Evolutionary conservation across 179 eudicot species (phyloP).

Genomic region (Monotropa hypopitys): DNA sequence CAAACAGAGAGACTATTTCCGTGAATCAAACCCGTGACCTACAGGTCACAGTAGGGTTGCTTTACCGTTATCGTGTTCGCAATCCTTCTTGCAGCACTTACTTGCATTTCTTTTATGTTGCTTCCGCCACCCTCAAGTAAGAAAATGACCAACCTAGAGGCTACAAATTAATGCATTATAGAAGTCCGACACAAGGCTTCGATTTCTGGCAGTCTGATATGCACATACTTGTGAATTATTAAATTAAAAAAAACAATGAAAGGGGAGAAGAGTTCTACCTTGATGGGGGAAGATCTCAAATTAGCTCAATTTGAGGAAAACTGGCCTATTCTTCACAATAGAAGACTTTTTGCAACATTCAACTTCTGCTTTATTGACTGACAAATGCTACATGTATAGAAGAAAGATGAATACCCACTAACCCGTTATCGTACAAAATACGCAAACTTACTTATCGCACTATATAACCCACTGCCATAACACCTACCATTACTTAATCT

Average conservation of each 20-base stretch:
- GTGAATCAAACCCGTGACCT: no score
- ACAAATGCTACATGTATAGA: not conserved
- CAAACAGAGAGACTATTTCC: no score
- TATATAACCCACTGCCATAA: not conserved
- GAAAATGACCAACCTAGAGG: not conserved
- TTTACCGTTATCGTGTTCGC: not conserved
- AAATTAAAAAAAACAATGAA: not conserved
- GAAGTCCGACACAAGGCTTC: not conserved
- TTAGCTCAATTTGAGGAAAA: not conserved
- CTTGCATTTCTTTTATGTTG: not conserved
- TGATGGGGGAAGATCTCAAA: no score
- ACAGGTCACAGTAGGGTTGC: no score
- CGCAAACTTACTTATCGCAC: not conserved
- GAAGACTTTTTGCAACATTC: not conserved
- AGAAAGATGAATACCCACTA: not conserved
- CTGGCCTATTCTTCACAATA: not conserved
- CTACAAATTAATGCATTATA: not conserved
- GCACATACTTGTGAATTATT: no score
- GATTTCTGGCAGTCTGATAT: not conserved
- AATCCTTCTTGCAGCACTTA: not conserved
- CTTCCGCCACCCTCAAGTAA: not conserved
- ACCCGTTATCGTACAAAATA: not conserved
- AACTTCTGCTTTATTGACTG: not conserved
- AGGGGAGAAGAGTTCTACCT: not conserved
- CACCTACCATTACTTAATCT: not conserved